These are phyloP conservation scores for Corymbia calophylla DNA, from an alignment of 441 rosid species.

Conservation along the genomic window DNA sequence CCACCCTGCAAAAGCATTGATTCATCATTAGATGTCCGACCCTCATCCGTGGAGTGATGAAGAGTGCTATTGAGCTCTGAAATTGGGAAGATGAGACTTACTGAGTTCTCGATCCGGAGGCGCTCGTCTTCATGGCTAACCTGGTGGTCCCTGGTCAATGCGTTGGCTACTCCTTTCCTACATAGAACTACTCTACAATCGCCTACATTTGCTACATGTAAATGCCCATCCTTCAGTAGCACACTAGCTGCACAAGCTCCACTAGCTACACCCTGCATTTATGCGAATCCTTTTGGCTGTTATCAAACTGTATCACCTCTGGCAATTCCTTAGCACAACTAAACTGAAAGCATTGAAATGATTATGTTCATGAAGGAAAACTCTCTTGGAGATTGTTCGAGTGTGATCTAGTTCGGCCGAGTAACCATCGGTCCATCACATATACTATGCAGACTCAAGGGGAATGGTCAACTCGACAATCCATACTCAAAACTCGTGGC, in stretches of 20 bases:
- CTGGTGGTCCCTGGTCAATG: slow-evolving; percentile 35
- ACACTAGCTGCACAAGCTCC: slow-evolving; percentile 46
- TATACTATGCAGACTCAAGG: neutral
- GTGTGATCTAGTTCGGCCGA: neutral
- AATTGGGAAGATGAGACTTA: neutral
- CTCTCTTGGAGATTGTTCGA: neutral
- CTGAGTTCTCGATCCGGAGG: slow-evolving; percentile 31
- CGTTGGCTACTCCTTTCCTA: slow-evolving; percentile 32
- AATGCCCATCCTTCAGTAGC: slow-evolving; percentile 21
- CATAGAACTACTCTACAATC: slow-evolving; percentile 43
- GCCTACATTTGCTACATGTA: slow-evolving; percentile 36
- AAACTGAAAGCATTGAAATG: neutral
- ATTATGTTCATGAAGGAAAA: neutral
- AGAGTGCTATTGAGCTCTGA: neutral
- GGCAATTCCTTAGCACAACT: neutral
- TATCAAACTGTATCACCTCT: neutral
- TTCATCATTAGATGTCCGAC: neutral
- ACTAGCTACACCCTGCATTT: slow-evolving; percentile 25
- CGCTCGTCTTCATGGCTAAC: slow-evolving; percentile 32
- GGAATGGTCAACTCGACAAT: neutral
- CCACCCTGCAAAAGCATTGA: slow-evolving; percentile 29
- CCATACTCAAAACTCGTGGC: neutral
- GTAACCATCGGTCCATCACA: neutral
- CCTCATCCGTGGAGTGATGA: neutral
- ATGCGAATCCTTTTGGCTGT: neutral